phyloP scores from a whole-genome alignment of 805 yeast genomes.

The Nakazawaea ishiwadae region DNA sequence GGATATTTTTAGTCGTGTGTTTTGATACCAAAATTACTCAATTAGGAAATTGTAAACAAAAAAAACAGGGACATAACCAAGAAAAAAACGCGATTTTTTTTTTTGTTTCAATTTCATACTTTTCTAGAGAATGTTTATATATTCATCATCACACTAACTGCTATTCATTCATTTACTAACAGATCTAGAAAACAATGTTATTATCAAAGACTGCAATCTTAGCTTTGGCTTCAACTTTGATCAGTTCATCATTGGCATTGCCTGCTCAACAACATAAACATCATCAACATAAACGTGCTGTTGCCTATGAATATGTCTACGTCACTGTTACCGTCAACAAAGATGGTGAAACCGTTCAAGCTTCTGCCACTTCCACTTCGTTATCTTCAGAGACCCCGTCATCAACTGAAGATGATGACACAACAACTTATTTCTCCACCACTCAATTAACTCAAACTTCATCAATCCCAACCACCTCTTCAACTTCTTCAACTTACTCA shows the following conservation, averaged over 20 bases:
- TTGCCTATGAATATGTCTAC: constrained; percentile 41
- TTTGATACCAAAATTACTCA: too few species aligned
- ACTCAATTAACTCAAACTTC: constrained; percentile 16
- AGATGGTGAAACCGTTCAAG: constrained; percentile 39
- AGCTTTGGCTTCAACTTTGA: constrained; percentile 20
- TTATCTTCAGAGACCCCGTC: constrained; percentile 19
- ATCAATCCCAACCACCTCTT: constrained; percentile 19
- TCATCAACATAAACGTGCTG: constrained; percentile 58
- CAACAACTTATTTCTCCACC: constrained; percentile 25
- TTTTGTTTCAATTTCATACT: too few species aligned
- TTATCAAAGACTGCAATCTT: constrained; percentile 19
- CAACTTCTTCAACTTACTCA: constrained; percentile 25
- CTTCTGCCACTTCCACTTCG: constrained; percentile 25
- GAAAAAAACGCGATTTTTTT: too few species aligned
- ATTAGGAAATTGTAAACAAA: too few species aligned
- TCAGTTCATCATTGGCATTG: constrained; percentile 22
- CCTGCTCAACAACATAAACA: constrained; percentile 46
- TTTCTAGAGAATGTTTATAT: too few species aligned
- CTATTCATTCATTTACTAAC: not conserved
- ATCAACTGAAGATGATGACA: constrained; percentile 21
- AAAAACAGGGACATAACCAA: too few species aligned
- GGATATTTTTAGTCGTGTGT: too few species aligned
- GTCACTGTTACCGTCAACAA: constrained; percentile 51
- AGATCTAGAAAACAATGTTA: not conserved
- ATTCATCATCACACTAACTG: too few species aligned